phyloP scores from a whole-genome alignment of 768 basidiomycete genomes.

The Tubosaeta sp. region DNA sequence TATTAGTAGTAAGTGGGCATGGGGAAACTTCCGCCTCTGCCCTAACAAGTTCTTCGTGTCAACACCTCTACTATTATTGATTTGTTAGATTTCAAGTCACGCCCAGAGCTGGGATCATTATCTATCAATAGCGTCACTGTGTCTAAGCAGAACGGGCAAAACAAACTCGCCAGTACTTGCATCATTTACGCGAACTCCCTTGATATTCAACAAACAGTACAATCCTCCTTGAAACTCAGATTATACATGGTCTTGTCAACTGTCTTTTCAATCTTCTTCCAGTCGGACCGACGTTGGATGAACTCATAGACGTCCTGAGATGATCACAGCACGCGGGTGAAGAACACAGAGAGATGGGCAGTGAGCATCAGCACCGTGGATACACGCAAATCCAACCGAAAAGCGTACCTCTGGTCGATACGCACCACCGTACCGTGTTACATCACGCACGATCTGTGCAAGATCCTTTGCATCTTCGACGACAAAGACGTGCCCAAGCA shows the following conservation, averaged over 20 bases:
- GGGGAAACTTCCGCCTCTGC: no score
- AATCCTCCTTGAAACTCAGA: slow-evolving; percentile 90
- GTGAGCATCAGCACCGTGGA: background rate
- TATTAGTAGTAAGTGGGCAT: no score
- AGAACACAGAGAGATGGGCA: background rate
- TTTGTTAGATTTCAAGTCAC: no score
- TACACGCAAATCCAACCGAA: background rate
- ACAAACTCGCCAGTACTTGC: background rate
- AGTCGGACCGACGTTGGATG: slow-evolving; percentile 89
- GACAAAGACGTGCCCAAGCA: slow-evolving; percentile 95
- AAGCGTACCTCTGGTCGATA: slow-evolving; percentile 82
- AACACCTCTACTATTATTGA: no score
- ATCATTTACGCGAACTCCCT: background rate
- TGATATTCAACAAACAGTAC: slow-evolving; percentile 41
- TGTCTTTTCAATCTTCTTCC: slow-evolving; percentile 97
- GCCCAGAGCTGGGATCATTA: no score
- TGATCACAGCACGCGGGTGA: background rate
- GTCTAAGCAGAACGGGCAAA: no score
- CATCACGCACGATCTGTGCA: slow-evolving; percentile 93
- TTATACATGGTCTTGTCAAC: slow-evolving; percentile 97
- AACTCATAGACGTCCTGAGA: slow-evolving; percentile 89
- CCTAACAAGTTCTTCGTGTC: no score
- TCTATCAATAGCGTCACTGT: no score
- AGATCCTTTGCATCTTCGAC: slow-evolving; percentile 95
- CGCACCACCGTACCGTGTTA: slow-evolving; percentile 91